Evolutionary conservation across 1,284 basidiomycete species (phyloP).

Genomic region (Fomitopsis palustris): DNA sequence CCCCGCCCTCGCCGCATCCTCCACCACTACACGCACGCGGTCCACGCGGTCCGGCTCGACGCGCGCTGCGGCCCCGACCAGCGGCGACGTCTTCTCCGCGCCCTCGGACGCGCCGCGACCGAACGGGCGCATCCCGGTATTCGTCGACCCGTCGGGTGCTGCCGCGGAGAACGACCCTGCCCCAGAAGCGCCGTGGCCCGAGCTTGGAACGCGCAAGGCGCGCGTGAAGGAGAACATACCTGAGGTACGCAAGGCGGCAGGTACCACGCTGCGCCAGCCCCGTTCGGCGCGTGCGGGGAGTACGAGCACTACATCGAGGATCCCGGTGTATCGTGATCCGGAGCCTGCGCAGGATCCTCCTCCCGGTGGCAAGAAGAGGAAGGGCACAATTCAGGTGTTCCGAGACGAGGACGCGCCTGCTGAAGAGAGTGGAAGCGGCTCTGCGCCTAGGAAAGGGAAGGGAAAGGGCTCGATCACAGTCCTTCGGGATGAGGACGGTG

Average conservation of each 20-base stretch:
- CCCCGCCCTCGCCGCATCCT: slow-evolving; percentile 33
- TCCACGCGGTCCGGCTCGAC: slow-evolving; percentile 14
- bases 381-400: slow-evolving; percentile 7
- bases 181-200: slow-evolving; percentile 52
- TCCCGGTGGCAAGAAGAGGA: slow-evolving; percentile 13
- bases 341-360: slow-evolving; percentile 22
- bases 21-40: slow-evolving; percentile 20
- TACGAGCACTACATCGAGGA: slow-evolving; percentile 41
- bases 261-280: slow-evolving; percentile 59
- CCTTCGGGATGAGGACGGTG: slow-evolving; percentile 24
- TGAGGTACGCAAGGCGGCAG: slow-evolving; percentile 61
- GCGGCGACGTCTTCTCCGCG: slow-evolving; percentile 13
- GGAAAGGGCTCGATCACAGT: slow-evolving; percentile 14
- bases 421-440: slow-evolving; percentile 12
- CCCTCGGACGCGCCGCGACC: slow-evolving; percentile 32
- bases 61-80: slow-evolving; percentile 9
- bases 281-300: slow-evolving; percentile 49
- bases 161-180: slow-evolving; percentile 32
- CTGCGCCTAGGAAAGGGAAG: slow-evolving; percentile 30
- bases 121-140: slow-evolving; percentile 62
- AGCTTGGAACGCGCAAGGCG: slow-evolving; percentile 69
- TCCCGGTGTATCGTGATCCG: slow-evolving; percentile 56
- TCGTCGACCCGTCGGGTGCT: slow-evolving; percentile 60
- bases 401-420: slow-evolving; percentile 6
- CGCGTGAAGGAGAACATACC: slow-evolving; percentile 73